Evolutionary conservation across 495 filamentous ascomycete genomes (phyloP).

Genomic region (Aspergillus sclerotiicarbonarius): DNA sequence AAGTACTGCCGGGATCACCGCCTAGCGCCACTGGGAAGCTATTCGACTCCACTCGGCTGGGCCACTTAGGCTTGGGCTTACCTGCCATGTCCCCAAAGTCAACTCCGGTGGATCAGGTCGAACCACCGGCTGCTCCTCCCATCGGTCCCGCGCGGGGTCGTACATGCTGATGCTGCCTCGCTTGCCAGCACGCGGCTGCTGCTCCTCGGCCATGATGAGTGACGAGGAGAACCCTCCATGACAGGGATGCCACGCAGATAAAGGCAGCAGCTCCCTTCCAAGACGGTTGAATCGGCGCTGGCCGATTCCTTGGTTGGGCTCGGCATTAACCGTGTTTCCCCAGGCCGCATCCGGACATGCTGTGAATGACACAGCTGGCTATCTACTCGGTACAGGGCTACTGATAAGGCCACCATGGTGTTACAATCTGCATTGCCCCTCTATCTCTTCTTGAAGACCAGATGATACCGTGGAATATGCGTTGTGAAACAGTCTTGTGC

Average conservation of each 20-base stretch:
- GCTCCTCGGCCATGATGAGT: conserved; percentile 13
- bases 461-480: conserved; percentile 12
- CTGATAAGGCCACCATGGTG: background rate
- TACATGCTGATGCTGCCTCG: conserved; percentile 31
- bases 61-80: background rate
- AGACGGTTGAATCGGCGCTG: background rate
- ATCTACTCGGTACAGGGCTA: background rate
- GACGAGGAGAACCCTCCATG: background rate
- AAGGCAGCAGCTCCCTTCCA: background rate
- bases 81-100: background rate
- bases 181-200: conserved; percentile 4
- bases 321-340: conserved; percentile 18
- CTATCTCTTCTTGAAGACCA: conserved; percentile 14
- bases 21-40: background rate
- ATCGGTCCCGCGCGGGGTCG: conserved; percentile 44
- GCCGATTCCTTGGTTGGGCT: conserved; percentile 11
- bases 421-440: background rate
- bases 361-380: too few relatives aligned
- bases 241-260: background rate
- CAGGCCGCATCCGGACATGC: conserved; percentile 16
- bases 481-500: conserved; percentile 17
- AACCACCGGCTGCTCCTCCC: conserved; percentile 14
- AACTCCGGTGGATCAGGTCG: background rate
- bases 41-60: background rate
- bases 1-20: background rate